Base-by-base conservation (phyloP, 805 yeast species). In the Lipomyces sp. region DNA sequence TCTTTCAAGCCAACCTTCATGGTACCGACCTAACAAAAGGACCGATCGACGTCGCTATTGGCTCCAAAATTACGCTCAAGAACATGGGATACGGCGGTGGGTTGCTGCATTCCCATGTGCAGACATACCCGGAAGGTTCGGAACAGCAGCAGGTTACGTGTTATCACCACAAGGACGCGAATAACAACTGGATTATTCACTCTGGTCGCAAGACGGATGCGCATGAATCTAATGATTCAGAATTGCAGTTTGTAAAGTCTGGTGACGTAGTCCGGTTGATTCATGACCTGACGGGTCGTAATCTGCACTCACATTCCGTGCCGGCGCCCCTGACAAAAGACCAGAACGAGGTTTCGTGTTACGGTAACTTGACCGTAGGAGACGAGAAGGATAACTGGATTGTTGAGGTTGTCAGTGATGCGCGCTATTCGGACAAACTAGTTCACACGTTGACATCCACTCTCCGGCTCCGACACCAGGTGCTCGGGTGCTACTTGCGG, bases 61-160 rank as follows among this genome's bases (percentile, higher is more conserved):
- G 89, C 33, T 89, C 93, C 2, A 75, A 78, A 57, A 81, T 89
- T 13, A 87, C 94, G 0, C 71, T 90, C 60, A 83, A 90, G 74
- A 86, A 88, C 33, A 90, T 88, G 72, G 92, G 92, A 2, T 80
- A 87, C 59, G 85, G 88, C 42, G 89, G 90, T 15, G 87, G 89
- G 62, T 82, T 91, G 70, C 80, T 95, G 69, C 99, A 95, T 76
- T 94, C 98, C 0, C 99, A 95, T 76, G 81, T 83, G 18, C 96
- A 90, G 76, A 77, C 83, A 11, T 95, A 88, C 76, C 99, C 99
- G 15, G 92, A 87, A 70, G 98, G 98, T 2, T 90, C 97, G 1
- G 84, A 85, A 69, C 98, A 95, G 79, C 98, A 93, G 77, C 99
- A 95, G 78, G 83, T 95, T 59, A 95, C 99, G 34, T 90, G 95